Base-by-base conservation (phyloP, 768 basidiomycete genomes). In the Calocera viscosa region DNA sequence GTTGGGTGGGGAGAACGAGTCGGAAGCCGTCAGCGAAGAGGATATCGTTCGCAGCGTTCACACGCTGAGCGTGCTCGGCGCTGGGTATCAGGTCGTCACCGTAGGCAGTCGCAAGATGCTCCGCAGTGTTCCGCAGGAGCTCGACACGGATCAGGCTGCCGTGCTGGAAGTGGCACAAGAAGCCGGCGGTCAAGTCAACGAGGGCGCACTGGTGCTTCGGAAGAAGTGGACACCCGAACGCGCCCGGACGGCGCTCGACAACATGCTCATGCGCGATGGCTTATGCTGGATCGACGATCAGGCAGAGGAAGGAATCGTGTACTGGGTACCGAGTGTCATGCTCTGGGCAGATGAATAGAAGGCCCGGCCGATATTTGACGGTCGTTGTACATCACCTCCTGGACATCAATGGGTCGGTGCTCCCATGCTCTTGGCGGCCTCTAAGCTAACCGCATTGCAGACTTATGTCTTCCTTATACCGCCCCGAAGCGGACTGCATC, bases 261-360 rank as follows among this genome's bases (percentile, higher is more conserved):
- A 94, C 69, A 94, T 95, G 86, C 82, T 94, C 16, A 80, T 91
- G 69, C 81, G 88, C 30, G 94, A 98, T 69, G 95, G 94, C 1
- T 78, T 95, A 28, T 94, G 91, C 67, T 99, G 96, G 96, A 73
- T 98, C 33, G 96, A 99, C 72, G 87, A 91, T 28, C 93, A 96
- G 76, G 91, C 89, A 65, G 84, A 85, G 70, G 74, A 73, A 17
- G 79, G 77, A 33, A 84, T 85, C 32, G 80, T 81, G 67, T 95
- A 92, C 74, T 97, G 93, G 93, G 81, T 95, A 12, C 88, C 89
- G 0, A 90, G 90, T 14, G 88, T 88, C 1, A 89, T 95, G 83
- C 82, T 82, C 67, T 96, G 91, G 91, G 88, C 90, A 16, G 73
- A 75, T 63, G 67, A 68, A 28, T 69, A 63, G 28, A 10, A 19